These are phyloP conservation scores for Leccinum fibrillosum DNA, from an alignment of 768 basidiomycete genomes.

Conservation along the genomic window DNA sequence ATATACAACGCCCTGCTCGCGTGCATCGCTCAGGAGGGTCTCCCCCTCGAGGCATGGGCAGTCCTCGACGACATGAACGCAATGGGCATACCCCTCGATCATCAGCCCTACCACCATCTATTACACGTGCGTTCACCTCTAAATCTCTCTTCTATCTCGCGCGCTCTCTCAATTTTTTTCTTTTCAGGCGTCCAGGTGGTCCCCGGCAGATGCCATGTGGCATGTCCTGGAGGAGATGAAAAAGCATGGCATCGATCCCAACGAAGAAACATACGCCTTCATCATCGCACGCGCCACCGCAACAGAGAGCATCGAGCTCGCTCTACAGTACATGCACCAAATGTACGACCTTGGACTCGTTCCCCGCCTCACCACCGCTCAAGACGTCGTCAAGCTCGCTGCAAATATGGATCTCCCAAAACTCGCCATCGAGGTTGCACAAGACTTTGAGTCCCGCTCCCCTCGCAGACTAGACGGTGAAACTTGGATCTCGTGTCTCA, in stretches of 20 bases:
- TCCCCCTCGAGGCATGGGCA: slow-evolving; percentile 56
- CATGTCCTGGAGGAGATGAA: slow-evolving; percentile 56
- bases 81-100: slow-evolving; percentile 46
- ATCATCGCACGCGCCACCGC: slow-evolving; percentile 48
- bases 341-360: slow-evolving; percentile 52
- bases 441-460: slow-evolving; percentile 54
- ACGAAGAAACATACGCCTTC: slow-evolving; percentile 49
- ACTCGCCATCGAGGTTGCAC: slow-evolving; percentile 70
- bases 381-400: slow-evolving; percentile 51
- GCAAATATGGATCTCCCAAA: slow-evolving; percentile 53
- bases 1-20: slow-evolving; percentile 59
- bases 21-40: slow-evolving; percentile 41
- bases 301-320: slow-evolving; percentile 59
- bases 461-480: slow-evolving; percentile 49
- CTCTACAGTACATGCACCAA: slow-evolving; percentile 56
- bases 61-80: slow-evolving; percentile 67
- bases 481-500: slow-evolving; percentile 67
- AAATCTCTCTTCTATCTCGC: neutral
- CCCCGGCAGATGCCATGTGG: slow-evolving; percentile 40
- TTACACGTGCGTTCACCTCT: slow-evolving; percentile 46
- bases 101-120: slow-evolving; percentile 55
- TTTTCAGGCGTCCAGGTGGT: slow-evolving; percentile 44
- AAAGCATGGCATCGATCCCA: slow-evolving; percentile 44
- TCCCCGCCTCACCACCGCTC: slow-evolving; percentile 47
- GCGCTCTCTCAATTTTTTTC: slow-evolving; percentile 5